Conservation (phyloP, 1,139 yeast genomes). For the Arxiozyma heterogenica region DNA sequence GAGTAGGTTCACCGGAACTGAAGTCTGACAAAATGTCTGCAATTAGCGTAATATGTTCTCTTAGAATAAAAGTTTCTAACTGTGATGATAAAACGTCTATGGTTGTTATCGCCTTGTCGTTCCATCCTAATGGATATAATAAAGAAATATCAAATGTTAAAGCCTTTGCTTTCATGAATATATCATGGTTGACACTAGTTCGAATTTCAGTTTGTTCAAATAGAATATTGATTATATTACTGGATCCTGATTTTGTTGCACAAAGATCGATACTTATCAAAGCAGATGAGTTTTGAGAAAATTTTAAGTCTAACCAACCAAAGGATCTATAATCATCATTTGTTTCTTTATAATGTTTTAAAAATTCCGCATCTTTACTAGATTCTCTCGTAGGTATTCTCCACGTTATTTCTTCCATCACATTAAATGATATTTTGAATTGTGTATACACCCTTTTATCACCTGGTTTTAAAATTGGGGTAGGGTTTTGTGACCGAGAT, state of each 20-base stretch:
- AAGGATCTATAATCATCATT: slow-evolving; percentile 45
- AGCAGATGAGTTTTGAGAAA: slow-evolving; percentile 46
- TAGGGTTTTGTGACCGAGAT: slow-evolving; percentile 50
- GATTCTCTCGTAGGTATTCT: slow-evolving; percentile 78
- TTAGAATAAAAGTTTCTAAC: slow-evolving; percentile 54
- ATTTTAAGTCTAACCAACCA: slow-evolving; percentile 83
- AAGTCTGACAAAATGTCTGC: slow-evolving; percentile 73
- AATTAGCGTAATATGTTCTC: slow-evolving; percentile 75
- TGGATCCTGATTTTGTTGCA: slow-evolving; percentile 52
- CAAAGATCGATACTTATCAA: slow-evolving; percentile 43
- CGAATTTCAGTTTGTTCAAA: slow-evolving; percentile 55
- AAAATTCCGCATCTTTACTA: slow-evolving; percentile 54
- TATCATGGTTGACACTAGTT: slow-evolving; percentile 83
- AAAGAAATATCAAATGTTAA: slow-evolving; percentile 51
- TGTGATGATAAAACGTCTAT: slow-evolving; percentile 46
- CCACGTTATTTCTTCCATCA: slow-evolving; percentile 56
- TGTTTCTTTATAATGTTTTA: slow-evolving; percentile 27
- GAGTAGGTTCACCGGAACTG: slow-evolving; percentile 59
- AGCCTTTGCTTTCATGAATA: slow-evolving; percentile 53
- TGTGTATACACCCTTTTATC: slow-evolving; percentile 45
- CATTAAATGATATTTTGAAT: slow-evolving; percentile 44
- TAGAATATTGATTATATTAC: slow-evolving; percentile 42
- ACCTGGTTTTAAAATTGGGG: slow-evolving; percentile 39
- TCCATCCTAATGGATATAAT: slow-evolving; percentile 73
- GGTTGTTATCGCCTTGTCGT: slow-evolving; percentile 63